Evolutionary conservation across 257 asterid species (phyloP), one percentile per base, ranked within the genome.

Genomic region (Agastache rugosa): DNA sequence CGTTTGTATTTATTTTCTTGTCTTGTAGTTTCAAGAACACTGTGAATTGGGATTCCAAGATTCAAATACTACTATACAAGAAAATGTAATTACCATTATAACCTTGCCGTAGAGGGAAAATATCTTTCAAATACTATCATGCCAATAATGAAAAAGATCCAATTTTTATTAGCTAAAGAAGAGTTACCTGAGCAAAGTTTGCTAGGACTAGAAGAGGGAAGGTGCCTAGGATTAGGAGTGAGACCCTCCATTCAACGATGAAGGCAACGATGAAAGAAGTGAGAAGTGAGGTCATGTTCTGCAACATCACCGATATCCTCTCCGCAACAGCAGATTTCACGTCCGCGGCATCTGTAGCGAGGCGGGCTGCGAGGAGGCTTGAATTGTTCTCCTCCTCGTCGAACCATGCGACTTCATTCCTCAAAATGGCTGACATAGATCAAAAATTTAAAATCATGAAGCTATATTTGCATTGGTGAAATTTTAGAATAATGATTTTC

Each of bases 351-450:
- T 95, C 98, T 0, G 97, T 89, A 4, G 98, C 96, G 29, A 95
- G 76, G n/a, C 97, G 96, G 27, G 96, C 86, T 35, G 98, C 96
- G 11, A 95, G 88, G 31, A 95, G 83, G 86, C 93, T 88, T 55
- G 99, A 95, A 77, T 93, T 95, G 82, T 95, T 87, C 82, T 95
- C 99, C 82, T 95, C 99, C 86, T 91, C 99, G 3, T 95, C 99
- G 66, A 95, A 95, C 97, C 98, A 95, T 64, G 98, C 98, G 3
- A 95, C 98, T 83, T 95, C 99, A 63, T 95, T 95, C 85, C 96
- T 88, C 79, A 95, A 72, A 68, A 95, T 91, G 11, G 99, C 99
- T 95, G 91, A 61, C 50, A 77, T 23, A 5, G 16, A 0, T 3
- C 3, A 23, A 8, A 66, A 4, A 23, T 1, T 51, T 31, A 62